Base-by-base conservation (phyloP, 2,329 filamentous ascomycete genomes). In the Pseudohalonectria lignicola region DNA sequence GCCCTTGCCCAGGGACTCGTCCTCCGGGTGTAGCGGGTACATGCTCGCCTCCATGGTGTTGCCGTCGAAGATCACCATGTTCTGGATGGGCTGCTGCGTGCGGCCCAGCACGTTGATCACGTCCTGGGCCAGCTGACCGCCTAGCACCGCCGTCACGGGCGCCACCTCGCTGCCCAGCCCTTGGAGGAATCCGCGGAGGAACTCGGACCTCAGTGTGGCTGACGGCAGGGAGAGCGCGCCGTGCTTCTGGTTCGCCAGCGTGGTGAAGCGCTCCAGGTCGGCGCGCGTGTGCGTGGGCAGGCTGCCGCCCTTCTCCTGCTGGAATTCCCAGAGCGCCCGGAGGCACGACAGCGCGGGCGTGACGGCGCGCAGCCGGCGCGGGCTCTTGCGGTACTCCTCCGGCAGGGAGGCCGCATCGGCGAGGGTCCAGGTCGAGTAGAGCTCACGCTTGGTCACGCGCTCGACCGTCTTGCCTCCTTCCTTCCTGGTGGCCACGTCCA, bases 61-160 rank as follows among this genome's bases (percentile, higher is more conserved):
- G 12, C 88, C 88, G 56, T 96, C 87, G 51, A 96, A 94, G 16
- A 96, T 67, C 36, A 94, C 74, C 56, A 94, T 77, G 58, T 98
- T 98, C 63, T 98, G 92, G 31, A 98, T 82, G 1, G 92, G 92
- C 59, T 95, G 92, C 62, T 96, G 87, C 30, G 83, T 79, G 55
- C 84, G 79, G 35, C 88, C 86, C 5, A 96, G 73, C 23, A 95
- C 88, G 52, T 96, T 96, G 62, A 98, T 96, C 37, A 94, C 87
- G 55, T 98, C 92, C 61, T 98, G 92, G 1, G 90, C 86, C 13
- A 98, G 71, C 56, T 88, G 79, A 9, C 88, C 92, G 35, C 92
- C 92, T 10, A 98, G 67, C 41, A 94, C 86, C 2, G 92, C 88
- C 0, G 85, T 81, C 8, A 94, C 86, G 7, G 92, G 87, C 11